phyloP scores from a whole-genome alignment of 768 basidiomycete genomes.

The Pisolithus sp. region DNA sequence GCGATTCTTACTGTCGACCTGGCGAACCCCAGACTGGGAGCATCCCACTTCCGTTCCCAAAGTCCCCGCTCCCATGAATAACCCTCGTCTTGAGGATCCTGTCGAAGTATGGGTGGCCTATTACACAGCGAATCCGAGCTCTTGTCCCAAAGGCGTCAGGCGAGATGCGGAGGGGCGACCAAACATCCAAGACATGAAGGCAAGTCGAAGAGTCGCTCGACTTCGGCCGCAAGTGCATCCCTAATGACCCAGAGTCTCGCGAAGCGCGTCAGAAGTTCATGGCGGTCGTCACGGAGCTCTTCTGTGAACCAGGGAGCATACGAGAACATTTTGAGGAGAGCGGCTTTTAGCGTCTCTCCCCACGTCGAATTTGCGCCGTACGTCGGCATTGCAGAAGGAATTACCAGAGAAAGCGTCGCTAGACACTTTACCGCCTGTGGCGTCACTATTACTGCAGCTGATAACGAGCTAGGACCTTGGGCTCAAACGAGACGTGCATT shows the following conservation, averaged over 20 bases:
- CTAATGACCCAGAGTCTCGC: slow-evolving; percentile 26
- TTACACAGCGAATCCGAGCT: slow-evolving; percentile 36
- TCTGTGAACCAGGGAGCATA: slow-evolving; percentile 37
- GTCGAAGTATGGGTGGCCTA: slow-evolving; percentile 42
- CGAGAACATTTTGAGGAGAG: slow-evolving; percentile 30
- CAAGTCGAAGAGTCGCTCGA: slow-evolving; percentile 43
- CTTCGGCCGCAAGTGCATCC: slow-evolving; percentile 35
- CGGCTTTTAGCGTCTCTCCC: slow-evolving; percentile 30
- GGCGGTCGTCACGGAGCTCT: slow-evolving; percentile 33
- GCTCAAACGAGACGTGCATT: slow-evolving; percentile 28
- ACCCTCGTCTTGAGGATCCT: slow-evolving; percentile 42
- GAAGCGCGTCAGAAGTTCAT: slow-evolving; percentile 36
- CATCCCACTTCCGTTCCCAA: slow-evolving; percentile 16
- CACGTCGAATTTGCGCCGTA: slow-evolving; percentile 27
- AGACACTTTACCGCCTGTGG: slow-evolving; percentile 40
- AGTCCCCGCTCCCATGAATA: slow-evolving; percentile 25
- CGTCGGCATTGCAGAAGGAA: slow-evolving; percentile 19
- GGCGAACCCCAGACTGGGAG: slow-evolving; percentile 37
- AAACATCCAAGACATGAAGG: slow-evolving; percentile 36
- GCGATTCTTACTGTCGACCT: slow-evolving; percentile 35
- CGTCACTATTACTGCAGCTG: slow-evolving; percentile 30
- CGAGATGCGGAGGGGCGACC: slow-evolving; percentile 33
- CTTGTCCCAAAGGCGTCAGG: slow-evolving; percentile 44
- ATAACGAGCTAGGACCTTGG: slow-evolving; percentile 34
- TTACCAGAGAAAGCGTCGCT: slow-evolving; percentile 30